These are phyloP conservation scores for Ogataea nonfermentans DNA, from an alignment of 805 yeast genomes.

Conservation along the genomic window DNA sequence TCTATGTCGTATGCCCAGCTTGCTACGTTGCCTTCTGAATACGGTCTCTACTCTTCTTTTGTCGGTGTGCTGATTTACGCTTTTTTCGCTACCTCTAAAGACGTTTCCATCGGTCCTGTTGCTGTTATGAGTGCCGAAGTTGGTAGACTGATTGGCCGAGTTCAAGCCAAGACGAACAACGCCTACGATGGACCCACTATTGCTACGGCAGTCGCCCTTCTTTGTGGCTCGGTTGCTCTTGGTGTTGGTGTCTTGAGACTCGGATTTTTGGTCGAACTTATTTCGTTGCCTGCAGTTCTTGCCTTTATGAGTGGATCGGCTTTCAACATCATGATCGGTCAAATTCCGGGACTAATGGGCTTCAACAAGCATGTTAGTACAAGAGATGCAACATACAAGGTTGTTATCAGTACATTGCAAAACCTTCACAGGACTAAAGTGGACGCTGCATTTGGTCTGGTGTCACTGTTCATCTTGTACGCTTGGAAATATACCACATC, in stretches of 20 bases:
- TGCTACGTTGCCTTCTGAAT: slow-evolving; percentile 78
- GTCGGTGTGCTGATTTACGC: slow-evolving; percentile 88
- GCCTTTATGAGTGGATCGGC: slow-evolving; percentile 98
- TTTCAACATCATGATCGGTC: slow-evolving; percentile 75
- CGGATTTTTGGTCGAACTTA: slow-evolving; percentile 85
- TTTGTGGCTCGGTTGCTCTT: slow-evolving; percentile 82
- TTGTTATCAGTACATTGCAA: slow-evolving; percentile 69
- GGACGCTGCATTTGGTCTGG: slow-evolving; percentile 89
- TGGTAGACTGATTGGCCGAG: slow-evolving; percentile 69
- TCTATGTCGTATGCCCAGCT: slow-evolving; percentile 92
- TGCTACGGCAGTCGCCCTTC: slow-evolving; percentile 74
- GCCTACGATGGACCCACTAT: slow-evolving; percentile 60
- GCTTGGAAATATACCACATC: slow-evolving; percentile 66
- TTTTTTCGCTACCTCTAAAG: slow-evolving; percentile 91
- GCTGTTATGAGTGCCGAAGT: slow-evolving; percentile 93
- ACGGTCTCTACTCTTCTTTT: slow-evolving; percentile 88
- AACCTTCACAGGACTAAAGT: slow-evolving; percentile 63
- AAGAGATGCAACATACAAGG: slow-evolving; percentile 64
- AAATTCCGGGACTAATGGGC: slow-evolving; percentile 85
- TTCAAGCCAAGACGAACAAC: slow-evolving; percentile 43
- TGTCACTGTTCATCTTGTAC: slow-evolving; percentile 69
- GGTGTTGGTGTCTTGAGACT: slow-evolving; percentile 81
- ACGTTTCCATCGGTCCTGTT: slow-evolving; percentile 94
- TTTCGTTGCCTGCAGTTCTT: slow-evolving; percentile 87
- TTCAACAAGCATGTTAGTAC: slow-evolving; percentile 65